Percentiles rank a stretch among this genome's conserved stretches.
Evolutionary conservation across 345 rosid genomes (phyloP).

Genomic region (Populus tremula): DNA sequence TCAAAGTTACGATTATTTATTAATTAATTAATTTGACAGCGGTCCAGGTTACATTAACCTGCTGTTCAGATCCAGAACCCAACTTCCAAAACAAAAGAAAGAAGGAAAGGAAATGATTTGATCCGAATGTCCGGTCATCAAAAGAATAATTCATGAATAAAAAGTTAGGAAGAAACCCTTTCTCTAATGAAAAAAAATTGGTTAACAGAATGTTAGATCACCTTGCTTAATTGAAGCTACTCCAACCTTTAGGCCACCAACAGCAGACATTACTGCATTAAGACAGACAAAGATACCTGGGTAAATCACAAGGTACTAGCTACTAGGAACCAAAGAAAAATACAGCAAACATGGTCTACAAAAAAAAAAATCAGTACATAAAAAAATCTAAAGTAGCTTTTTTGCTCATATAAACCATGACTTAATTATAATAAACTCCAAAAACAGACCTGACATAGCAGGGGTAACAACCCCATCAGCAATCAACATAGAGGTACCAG

Average conservation of each 20-base stretch:
- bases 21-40: neutral
- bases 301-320: neutral
- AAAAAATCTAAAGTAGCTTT: neutral
- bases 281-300: constrained; percentile 16
- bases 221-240: constrained; percentile 74
- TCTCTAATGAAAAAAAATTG: neutral
- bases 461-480: constrained; percentile 98
- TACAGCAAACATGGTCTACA: constrained; percentile 1
- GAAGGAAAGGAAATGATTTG: neutral
- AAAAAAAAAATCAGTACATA: neutral
- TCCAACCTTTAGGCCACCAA: constrained; percentile 91
- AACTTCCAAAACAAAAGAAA: neutral
- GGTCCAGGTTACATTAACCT: neutral
- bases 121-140: neutral
- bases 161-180: neutral
- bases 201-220: constrained; percentile 16
- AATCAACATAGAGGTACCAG: constrained; percentile 95
- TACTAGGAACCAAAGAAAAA: constrained; percentile 4
- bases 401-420: neutral
- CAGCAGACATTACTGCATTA: constrained; percentile 89
- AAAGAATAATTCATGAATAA: neutral
- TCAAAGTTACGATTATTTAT: neutral
- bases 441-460: constrained; percentile 95
- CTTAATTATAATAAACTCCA: neutral
- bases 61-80: neutral